Conservation (phyloP, 164 flowering plant species). For the Tinospora cordifolia region DNA sequence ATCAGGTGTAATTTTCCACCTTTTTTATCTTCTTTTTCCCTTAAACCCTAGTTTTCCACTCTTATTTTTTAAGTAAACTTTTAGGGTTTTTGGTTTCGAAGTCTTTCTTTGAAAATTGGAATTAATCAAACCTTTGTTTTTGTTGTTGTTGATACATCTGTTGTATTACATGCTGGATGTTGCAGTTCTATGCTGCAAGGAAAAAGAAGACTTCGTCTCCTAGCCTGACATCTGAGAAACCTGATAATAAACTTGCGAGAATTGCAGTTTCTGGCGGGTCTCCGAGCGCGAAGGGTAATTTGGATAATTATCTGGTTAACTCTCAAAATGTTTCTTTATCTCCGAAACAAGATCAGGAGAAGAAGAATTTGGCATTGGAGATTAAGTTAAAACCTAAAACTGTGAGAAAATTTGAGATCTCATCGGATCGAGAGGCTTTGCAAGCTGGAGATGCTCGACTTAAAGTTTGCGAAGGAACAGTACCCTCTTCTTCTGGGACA, state of each 20-base stretch:
- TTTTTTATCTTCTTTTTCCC: slow-evolving; percentile 6
- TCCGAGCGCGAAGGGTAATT: slow-evolving; percentile 58
- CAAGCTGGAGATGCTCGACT: slow-evolving; percentile 9
- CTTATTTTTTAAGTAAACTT: too few relatives aligned
- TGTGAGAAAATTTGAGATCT: slow-evolving; percentile 14
- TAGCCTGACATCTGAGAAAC: slow-evolving; percentile 29
- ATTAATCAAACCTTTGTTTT: not conserved
- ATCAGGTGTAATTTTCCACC: slow-evolving; percentile 18
- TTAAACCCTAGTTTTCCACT: not conserved
- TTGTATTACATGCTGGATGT: not conserved
- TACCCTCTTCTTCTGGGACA: slow-evolving; percentile 5
- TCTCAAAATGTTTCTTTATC: slow-evolving; percentile 30
- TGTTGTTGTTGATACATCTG: too few relatives aligned
- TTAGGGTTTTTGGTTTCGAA: not conserved
- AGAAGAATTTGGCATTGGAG: slow-evolving; percentile 45
- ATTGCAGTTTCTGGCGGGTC: slow-evolving; percentile 30
- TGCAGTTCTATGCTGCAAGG: slow-evolving; percentile 67
- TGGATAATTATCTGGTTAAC: slow-evolving; percentile 46
- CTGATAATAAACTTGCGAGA: slow-evolving; percentile 32
- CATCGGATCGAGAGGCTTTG: slow-evolving; percentile 8
- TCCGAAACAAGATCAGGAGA: slow-evolving; percentile 23
- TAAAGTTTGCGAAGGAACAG: slow-evolving; percentile 15
- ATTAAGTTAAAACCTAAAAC: slow-evolving; percentile 19
- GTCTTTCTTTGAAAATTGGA: not conserved
- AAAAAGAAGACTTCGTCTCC: slow-evolving; percentile 63